A percentile compares a stretch with the other conserved stretches of the same genome.
Conservation (phyloP, 805 yeast genomes). For the Millerago galiae region DNA sequence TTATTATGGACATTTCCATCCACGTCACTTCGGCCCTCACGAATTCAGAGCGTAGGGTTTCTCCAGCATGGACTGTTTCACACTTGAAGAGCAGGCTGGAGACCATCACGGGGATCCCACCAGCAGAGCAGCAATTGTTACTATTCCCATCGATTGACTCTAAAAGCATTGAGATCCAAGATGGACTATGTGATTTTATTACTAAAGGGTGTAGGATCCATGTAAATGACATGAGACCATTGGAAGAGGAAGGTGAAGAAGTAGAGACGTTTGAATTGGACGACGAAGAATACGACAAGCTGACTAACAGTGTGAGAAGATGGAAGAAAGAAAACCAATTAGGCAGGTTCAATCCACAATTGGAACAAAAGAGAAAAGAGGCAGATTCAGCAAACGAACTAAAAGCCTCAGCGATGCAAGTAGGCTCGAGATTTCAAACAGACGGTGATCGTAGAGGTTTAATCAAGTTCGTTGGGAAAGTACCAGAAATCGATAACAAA, state of each 20-base stretch:
- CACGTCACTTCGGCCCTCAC: constrained; percentile 60
- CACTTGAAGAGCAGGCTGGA: constrained; percentile 53
- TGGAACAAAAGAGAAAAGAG: constrained; percentile 26
- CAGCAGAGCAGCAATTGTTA: constrained; percentile 44
- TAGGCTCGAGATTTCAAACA: constrained; percentile 51
- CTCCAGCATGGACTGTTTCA: constrained; percentile 52
- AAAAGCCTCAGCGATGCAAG: constrained; percentile 32
- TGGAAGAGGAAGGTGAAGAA: constrained; percentile 29
- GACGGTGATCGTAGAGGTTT: constrained; percentile 58
- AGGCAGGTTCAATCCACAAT: constrained; percentile 67
- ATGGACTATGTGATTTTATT: constrained; percentile 5
- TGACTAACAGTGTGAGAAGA: constrained; percentile 56
- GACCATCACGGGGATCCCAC: constrained; percentile 68
- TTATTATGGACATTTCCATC: constrained; percentile 39
- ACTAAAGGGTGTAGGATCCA: constrained; percentile 41
- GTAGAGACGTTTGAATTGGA: constrained; percentile 39
- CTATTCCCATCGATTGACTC: constrained; percentile 33
- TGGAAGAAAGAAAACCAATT: constrained; percentile 70
- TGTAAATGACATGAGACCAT: constrained; percentile 49
- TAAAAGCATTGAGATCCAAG: constrained; percentile 24
- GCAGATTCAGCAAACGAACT: constrained; percentile 29
- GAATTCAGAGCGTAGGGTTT: constrained; percentile 62
- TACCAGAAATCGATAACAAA: constrained; percentile 49
- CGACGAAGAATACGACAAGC: constrained; percentile 54
- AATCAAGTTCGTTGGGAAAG: constrained; percentile 63